Percentiles rank a stretch among this genome's conserved stretches.
Conservation (phyloP, 176 grass and related monocot genomes). For the Oryza glaberrima region DNA sequence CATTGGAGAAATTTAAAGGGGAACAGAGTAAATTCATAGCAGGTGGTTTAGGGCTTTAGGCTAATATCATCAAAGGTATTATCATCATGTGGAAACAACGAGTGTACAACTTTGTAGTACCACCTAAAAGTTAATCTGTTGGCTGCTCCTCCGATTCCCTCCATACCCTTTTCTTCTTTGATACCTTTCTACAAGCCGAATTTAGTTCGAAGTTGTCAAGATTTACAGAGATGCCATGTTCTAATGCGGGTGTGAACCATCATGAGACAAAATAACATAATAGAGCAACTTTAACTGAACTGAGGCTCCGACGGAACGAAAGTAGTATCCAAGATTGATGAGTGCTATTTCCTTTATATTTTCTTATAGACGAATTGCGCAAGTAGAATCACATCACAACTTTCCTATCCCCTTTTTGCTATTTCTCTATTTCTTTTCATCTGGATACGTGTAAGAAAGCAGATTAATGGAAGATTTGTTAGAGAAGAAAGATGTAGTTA, state of each 20-base stretch:
- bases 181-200: background rate
- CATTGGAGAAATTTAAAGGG: background rate
- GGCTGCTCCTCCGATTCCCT: background rate
- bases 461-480: conserved; percentile 17
- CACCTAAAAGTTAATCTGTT: background rate
- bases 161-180: conserved; percentile 12
- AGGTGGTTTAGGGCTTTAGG: background rate
- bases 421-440: conserved; percentile 22
- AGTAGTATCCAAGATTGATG: background rate
- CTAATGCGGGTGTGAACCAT: background rate
- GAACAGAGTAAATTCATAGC: background rate
- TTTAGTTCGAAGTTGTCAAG: conserved; percentile 2
- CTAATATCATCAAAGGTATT: background rate
- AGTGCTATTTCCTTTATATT: background rate
- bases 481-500: conserved; percentile 14
- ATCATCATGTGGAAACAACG: background rate
- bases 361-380: background rate
- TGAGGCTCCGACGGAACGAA: background rate
- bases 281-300: background rate
- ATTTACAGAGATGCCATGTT: conserved; percentile 3
- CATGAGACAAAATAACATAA: background rate
- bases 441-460: background rate
- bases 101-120: conserved; percentile 1
- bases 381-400: background rate
- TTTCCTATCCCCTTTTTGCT: background rate